Percentiles rank a stretch among this genome's conserved stretches.
phyloP scores from a whole-genome alignment of 805 yeast genomes.

The Pichia ethanolica region DNA sequence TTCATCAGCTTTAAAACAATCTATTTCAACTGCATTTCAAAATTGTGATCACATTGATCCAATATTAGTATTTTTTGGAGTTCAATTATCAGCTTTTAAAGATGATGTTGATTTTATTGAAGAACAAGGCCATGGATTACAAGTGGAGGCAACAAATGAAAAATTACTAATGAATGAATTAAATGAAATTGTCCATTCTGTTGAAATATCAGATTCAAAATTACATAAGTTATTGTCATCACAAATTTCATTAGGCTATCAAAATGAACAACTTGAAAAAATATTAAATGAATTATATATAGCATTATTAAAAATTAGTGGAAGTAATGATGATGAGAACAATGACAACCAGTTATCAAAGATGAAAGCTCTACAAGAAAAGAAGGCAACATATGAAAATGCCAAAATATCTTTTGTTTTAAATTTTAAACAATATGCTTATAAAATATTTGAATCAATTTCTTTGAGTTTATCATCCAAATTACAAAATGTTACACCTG shows the following conservation, averaged over 20 bases:
- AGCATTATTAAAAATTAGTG: conserved; percentile 59
- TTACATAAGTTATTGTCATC: conserved; percentile 39
- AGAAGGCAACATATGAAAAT: conserved; percentile 50
- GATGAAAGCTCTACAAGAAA: conserved; percentile 68
- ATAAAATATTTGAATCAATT: conserved; percentile 21
- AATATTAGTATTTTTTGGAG: conserved; percentile 46
- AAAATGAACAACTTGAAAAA: conserved; percentile 41
- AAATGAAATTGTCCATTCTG: conserved; percentile 60
- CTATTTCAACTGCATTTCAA: conserved; percentile 35
- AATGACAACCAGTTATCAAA: conserved; percentile 42
- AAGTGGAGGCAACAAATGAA: conserved; percentile 75
- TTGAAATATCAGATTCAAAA: conserved; percentile 53
- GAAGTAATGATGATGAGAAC: conserved; percentile 25
- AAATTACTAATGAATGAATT: conserved; percentile 67
- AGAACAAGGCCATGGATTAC: conserved; percentile 70
- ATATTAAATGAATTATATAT: conserved; percentile 49
- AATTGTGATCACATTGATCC: conserved; percentile 54
- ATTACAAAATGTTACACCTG: conserved; percentile 14
- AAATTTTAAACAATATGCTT: conserved; percentile 31
- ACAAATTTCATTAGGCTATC: conserved; percentile 40
- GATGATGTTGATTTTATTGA: conserved; percentile 68
- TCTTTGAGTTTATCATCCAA: conserved; percentile 25
- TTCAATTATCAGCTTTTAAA: conserved; percentile 55
- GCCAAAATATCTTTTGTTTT: conserved; percentile 44
- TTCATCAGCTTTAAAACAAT: conserved; percentile 34